A percentile compares a stretch with the other conserved stretches of the same genome.
Conservation (phyloP, 768 basidiomycete genomes). For the Suillus ampliporus region DNA sequence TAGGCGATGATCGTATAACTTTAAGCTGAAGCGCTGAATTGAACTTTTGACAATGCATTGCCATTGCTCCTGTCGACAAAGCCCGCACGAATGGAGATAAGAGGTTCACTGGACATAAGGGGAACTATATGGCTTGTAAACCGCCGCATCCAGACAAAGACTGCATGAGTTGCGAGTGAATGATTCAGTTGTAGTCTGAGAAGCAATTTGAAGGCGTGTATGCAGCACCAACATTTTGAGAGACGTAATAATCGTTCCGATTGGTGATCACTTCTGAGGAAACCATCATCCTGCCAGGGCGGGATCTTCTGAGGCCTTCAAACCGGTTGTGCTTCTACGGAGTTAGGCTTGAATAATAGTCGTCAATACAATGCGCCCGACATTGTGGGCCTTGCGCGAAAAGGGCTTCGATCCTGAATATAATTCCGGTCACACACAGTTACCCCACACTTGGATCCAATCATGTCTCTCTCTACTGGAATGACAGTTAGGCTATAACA, state of each 20-base stretch:
- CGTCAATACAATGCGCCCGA: no score
- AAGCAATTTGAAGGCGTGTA: background rate
- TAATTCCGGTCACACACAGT: background rate
- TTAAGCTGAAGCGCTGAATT: background rate
- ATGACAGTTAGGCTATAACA: background rate
- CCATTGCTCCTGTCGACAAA: background rate
- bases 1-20: background rate
- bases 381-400: background rate
- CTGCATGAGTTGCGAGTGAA: background rate
- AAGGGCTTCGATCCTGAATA: background rate
- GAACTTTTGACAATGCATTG: background rate
- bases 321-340: no score
- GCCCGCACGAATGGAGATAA: background rate
- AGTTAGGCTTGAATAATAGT: background rate
- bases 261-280: background rate
- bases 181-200: background rate
- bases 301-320: background rate
- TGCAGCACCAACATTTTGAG: background rate
- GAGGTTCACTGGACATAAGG: background rate
- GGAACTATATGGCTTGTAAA: background rate
- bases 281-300: background rate
- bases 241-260: background rate
- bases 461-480: background rate
- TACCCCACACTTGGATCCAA: background rate
- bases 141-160: background rate